Evolutionary conservation across 176 grass and related monocot species (phyloP).

Genomic region (Carex littledalei): DNA sequence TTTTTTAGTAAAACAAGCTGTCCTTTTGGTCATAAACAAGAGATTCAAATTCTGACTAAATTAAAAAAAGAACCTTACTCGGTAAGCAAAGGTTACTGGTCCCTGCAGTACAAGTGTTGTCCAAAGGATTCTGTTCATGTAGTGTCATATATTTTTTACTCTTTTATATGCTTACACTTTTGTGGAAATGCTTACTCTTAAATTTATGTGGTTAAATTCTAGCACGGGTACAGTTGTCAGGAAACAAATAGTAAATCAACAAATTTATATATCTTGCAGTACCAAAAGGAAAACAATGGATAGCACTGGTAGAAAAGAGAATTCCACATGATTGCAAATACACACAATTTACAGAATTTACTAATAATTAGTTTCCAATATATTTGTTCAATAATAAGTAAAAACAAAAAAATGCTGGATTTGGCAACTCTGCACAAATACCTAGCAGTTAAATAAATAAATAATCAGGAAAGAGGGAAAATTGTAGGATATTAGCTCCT

Average conservation of each 20-base stretch:
- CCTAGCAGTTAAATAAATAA: neutral
- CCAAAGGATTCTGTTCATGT: neutral
- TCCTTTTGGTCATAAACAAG: neutral
- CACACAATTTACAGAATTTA: neutral
- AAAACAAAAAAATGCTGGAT: neutral
- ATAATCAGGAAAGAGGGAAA: neutral
- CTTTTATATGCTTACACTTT: neutral
- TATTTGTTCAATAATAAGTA: neutral
- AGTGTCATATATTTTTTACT: neutral
- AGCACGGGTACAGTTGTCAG: neutral
- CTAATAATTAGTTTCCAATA: neutral
- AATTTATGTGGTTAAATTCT: neutral
- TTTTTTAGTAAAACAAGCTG: neutral
- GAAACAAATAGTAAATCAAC: neutral
- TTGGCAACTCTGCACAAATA: conserved; percentile 2
- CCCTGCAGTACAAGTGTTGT: neutral
- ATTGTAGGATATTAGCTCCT: neutral
- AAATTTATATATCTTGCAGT: neutral
- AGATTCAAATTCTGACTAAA: neutral
- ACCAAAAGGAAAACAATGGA: neutral
- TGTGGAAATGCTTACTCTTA: neutral
- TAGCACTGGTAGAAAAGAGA: neutral
- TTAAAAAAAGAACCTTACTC: neutral
- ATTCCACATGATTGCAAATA: neutral
- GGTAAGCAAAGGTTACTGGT: neutral